Base-by-base conservation (phyloP, 2,329 filamentous ascomycete species). In the Colletotrichum brevisporum region DNA sequence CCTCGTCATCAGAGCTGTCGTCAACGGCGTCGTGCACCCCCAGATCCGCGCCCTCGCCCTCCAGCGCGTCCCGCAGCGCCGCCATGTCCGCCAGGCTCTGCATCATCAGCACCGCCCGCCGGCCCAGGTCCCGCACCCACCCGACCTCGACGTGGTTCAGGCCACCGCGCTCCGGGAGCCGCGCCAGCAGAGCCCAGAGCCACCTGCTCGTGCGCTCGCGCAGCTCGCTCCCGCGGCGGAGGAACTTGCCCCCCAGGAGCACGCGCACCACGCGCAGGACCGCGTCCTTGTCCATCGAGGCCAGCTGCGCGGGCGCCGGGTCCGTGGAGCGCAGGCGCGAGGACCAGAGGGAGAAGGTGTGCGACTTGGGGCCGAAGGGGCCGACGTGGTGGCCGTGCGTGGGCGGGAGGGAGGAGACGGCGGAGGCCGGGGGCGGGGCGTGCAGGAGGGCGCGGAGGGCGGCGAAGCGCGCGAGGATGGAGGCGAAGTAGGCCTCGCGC, bases 181-280 rank as follows among this genome's bases (percentile, higher is more conserved):
- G 88, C 3, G 92, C 94, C 52, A 98, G 83, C 66, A 97, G 80
- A 0, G 92, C 90, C 95, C 94, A 98, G 4, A 93, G 83, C 95
- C 95, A 98, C 16, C 90, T 86, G 69, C 94, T 94, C 5, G 93
- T 90, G 55, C 90, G 87, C 74, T 88, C 86, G 27, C 89, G 84
- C 36, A 94, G 83, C 36, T 86, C 84, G 24, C 84, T 80, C n/a
- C 87, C 88, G 57, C 86, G 86, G 53, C 85, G 86, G 61, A 92
- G 85, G 59, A 92, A 89, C 69, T 89, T 89, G 60, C 89, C 89
- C 18, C 86, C 85, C 31, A 92, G 83, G n/a, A 93, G 81, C 60
- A 95, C 83, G 27, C 88, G 86, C 47, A 97, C 77, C 39, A 95
- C 84, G 43, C 88, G 85, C 57, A 95, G 81, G 3, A 92, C 86